These are phyloP conservation scores for Chaetothyriales sp. DNA, from an alignment of 2,329 filamentous ascomycete genomes.

Conservation along the genomic window DNA sequence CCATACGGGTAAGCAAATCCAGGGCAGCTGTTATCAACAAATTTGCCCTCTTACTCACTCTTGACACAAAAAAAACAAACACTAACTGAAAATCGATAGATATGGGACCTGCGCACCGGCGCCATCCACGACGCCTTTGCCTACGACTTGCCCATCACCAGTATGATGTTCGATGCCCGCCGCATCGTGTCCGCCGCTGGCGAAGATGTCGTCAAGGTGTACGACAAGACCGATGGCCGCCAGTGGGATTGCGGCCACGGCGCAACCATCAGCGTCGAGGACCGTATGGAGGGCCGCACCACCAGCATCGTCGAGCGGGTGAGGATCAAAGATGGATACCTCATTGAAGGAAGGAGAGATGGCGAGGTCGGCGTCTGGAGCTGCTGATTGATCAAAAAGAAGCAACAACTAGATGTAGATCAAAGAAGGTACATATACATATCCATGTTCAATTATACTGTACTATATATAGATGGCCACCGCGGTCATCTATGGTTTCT, in stretches of 20 bases:
- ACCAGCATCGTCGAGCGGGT: conserved; percentile 67
- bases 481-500: neutral
- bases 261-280: conserved; percentile 34
- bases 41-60: neutral
- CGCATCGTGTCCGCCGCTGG: conserved; percentile 81
- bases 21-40: neutral
- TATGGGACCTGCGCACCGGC: conserved; percentile 94
- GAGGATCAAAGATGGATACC: conserved; percentile 80
- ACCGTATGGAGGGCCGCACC: conserved; percentile 49
- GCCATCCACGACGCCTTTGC: conserved; percentile 93
- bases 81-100: conserved; percentile 38
- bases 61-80: no score
- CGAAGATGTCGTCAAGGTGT: conserved; percentile 91
- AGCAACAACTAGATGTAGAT: neutral
- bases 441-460: neutral
- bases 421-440: neutral
- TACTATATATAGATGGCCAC: no score
- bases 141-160: conserved; percentile 79
- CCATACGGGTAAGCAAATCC: conserved; percentile 62
- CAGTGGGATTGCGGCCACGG: conserved; percentile 96
- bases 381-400: conserved; percentile 33
- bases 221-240: conserved; percentile 87
- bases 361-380: conserved; percentile 86
- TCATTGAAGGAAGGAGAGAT: conserved; percentile 77
- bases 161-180: conserved; percentile 91